A percentile compares a stretch with the other conserved stretches of the same genome.
Evolutionary conservation across 352 stramenopile species (phyloP).

Genomic region (Blastocystis hominis): DNA sequence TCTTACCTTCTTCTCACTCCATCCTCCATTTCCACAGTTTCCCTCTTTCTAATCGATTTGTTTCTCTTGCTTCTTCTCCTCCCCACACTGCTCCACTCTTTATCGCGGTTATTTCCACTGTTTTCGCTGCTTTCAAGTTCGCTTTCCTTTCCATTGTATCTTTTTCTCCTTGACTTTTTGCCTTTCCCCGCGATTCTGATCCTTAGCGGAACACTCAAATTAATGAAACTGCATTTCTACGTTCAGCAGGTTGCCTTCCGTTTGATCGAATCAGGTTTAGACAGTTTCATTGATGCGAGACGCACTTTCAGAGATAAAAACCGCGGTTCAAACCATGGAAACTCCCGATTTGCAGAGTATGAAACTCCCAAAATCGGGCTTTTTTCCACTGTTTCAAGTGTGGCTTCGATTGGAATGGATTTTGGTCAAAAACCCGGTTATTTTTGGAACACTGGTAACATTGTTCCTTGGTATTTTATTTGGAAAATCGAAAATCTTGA

Average conservation of each 20-base stretch:
- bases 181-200: not conserved
- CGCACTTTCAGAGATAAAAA: not conserved
- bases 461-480: not conserved
- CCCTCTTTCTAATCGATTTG: not conserved
- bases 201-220: not conserved
- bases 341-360: not conserved
- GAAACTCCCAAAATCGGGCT: not conserved
- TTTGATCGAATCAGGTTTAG: no score
- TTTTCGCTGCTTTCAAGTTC: not conserved
- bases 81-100: not conserved
- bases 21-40: not conserved
- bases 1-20: not conserved
- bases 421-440: not conserved
- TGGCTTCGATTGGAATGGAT: not conserved
- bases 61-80: constrained; percentile 6
- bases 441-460: not conserved
- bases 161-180: not conserved
- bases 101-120: not conserved
- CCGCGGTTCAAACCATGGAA: not conserved
- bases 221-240: not conserved
- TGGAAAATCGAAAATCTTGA: not conserved
- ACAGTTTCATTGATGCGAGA: no score
- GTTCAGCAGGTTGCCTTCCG: not conserved
- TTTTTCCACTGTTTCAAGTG: not conserved
- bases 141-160: constrained; percentile 15